These are phyloP conservation scores for Diaporthe caulivora DNA, from an alignment of 2,329 filamentous ascomycete genomes.

Conservation along the genomic window DNA sequence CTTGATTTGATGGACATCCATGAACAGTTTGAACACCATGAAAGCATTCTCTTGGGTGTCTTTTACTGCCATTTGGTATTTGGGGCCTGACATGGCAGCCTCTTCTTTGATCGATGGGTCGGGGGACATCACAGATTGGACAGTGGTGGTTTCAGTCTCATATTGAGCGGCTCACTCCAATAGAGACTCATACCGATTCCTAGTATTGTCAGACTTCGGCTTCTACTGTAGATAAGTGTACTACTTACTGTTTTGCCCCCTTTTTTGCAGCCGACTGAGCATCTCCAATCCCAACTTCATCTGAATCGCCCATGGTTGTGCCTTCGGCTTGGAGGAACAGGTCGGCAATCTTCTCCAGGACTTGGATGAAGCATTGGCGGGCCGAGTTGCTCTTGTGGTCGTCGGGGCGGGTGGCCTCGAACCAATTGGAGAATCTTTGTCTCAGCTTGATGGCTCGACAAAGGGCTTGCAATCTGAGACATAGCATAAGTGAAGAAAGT, in stretches of 20 bases:
- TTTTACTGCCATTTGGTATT: not conserved
- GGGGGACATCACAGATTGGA: not conserved
- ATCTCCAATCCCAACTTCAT: not conserved
- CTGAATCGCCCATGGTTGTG: not conserved
- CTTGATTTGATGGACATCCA: not conserved
- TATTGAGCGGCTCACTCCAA: not conserved
- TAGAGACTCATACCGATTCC: not conserved
- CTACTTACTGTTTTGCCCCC: not conserved
- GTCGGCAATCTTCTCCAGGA: not conserved
- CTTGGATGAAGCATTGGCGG: not conserved
- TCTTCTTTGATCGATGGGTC: not conserved
- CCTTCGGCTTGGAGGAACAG: not conserved
- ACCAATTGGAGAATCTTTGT: not conserved
- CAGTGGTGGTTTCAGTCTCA: not conserved
- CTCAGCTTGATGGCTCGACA: constrained; percentile 2
- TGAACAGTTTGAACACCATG: not conserved
- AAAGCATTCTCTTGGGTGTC: not conserved
- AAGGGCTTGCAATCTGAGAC: not conserved
- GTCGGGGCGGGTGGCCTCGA: not conserved
- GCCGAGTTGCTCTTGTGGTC: constrained; percentile 6
- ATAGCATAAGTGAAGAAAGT: not conserved
- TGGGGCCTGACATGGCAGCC: not conserved
- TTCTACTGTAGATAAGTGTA: fast-evolving
- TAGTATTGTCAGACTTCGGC: not conserved
- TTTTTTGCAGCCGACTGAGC: not conserved